These are phyloP conservation scores for Suillus subaureus DNA, from an alignment of 768 basidiomycete species.

Conservation along the genomic window DNA sequence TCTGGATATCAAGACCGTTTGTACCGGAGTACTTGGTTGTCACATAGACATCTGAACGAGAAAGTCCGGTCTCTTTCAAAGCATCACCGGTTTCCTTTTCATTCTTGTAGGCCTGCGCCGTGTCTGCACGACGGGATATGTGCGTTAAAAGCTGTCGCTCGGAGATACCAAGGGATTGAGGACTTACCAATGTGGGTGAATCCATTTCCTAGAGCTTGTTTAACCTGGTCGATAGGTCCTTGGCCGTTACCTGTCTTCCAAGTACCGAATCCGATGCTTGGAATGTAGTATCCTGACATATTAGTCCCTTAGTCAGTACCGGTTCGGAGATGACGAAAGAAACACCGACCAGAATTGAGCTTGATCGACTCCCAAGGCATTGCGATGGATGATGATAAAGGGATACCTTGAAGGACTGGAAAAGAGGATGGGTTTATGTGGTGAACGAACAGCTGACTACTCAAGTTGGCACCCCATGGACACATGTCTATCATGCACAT, in stretches of 20 bases:
- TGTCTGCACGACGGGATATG: slow-evolving; percentile 41
- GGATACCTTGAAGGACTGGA: background rate
- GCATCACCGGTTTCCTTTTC: slow-evolving; percentile 48
- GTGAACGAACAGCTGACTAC: background rate
- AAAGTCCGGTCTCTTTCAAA: slow-evolving; percentile 53
- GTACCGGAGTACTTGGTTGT: slow-evolving; percentile 66
- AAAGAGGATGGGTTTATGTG: background rate
- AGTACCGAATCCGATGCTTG: slow-evolving; percentile 2
- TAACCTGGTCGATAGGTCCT: slow-evolving; percentile 52
- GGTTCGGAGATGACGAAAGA: background rate
- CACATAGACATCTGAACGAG: slow-evolving; percentile 58
- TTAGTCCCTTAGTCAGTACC: background rate
- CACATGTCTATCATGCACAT: background rate
- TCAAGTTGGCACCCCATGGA: background rate
- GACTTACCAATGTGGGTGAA: slow-evolving; percentile 62
- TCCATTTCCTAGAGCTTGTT: slow-evolving; percentile 62
- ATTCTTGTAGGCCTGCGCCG: slow-evolving; percentile 61
- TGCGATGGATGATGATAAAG: background rate
- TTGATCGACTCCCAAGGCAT: slow-evolving; percentile 3
- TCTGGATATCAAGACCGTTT: slow-evolving; percentile 51
- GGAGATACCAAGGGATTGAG: background rate
- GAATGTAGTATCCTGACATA: background rate
- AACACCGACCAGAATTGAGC: background rate
- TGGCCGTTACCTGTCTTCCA: slow-evolving; percentile 43
- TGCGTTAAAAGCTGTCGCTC: background rate